Percentiles rank a stretch among this genome's conserved stretches.
Evolutionary conservation across 179 eudicot species (phyloP).

Genomic region (Nepenthes alata): DNA sequence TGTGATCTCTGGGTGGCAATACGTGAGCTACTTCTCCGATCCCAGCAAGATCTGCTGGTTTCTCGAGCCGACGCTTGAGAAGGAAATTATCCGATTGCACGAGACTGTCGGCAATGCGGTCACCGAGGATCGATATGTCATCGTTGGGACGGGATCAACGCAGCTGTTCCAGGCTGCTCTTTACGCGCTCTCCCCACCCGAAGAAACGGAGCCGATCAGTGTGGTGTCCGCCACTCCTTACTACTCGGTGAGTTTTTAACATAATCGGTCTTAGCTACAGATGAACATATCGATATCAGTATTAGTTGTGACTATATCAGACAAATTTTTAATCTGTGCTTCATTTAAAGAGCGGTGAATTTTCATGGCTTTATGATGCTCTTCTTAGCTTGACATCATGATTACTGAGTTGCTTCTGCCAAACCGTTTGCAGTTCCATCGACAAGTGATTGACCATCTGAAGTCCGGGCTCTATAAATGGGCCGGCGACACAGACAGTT

Average conservation of each 20-base stretch:
- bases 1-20: constrained; percentile 64
- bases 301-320: too few species aligned
- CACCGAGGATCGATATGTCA: constrained; percentile 53
- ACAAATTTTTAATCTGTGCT: too few species aligned
- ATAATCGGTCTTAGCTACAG: too few species aligned
- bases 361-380: too few species aligned
- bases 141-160: constrained; percentile 88
- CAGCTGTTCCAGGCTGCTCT: constrained; percentile 87
- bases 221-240: constrained; percentile 77
- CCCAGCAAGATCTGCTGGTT: constrained; percentile 70
- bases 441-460: constrained; percentile 54
- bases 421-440: constrained; percentile 53
- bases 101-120: constrained; percentile 66
- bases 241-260: constrained; percentile 60
- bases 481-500: constrained; percentile 65
- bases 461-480: constrained; percentile 74
- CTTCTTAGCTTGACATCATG: neutral
- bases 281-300: too few species aligned
- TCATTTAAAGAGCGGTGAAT: too few species aligned
- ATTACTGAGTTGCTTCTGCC: neutral
- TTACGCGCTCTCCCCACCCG: constrained; percentile 49
- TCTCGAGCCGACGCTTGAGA: constrained; percentile 59
- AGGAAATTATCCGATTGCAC: constrained; percentile 53
- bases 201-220: constrained; percentile 40
- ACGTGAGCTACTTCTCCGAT: constrained; percentile 80